Base-by-base conservation (phyloP, 257 asterid genomes). In the Verbascum thapsus region DNA sequence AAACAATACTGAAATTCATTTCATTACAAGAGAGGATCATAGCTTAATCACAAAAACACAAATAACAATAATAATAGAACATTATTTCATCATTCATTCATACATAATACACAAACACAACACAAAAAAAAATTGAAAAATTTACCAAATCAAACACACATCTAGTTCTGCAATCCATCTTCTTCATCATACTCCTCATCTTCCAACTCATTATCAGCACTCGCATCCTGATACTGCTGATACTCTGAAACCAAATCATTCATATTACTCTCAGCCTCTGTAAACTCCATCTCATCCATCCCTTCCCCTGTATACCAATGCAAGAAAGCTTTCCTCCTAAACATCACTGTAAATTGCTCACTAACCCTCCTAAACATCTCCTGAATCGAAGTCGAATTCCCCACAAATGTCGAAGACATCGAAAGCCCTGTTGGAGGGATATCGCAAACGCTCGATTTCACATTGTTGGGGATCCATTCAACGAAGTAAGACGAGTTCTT, bases 401-500 rank as follows among this genome's bases (percentile, higher is more conserved):
- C 95, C 8, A 86, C 80, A 51, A 86, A 86, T 0, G 95, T 86
- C 3, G 95, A 86, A 23, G 95, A 86, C 95, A 86, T 86, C 13
- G 90, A 50, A 60, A 86, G 73, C 59, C 95, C 95, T 5, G 84
- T 79, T 4, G 91, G 91, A 0, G 91, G 88, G 11, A 86, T 57
- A 42, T 86, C 95, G 63, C 95, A 86, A n/a, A 86, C 91, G 66
- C 95, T 86, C 1, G 95, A 86, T 49, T 86, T 83, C 42, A 86
- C 90, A 47, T 86, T 83, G 79, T 85, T 80, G 2, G 94, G 94
- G 22, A 85, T 85, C 90, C 94, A 85, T 64, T 85, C 94, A 2
- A 85, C 94, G 50, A 86, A 86, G 78, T 81, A 86, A n/a, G 91
- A 83, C 0, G 88, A 83, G 84, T 86, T 86, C 80, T 86, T 86